A percentile compares a stretch with the other conserved stretches of the same genome.
Conservation (phyloP, 2,329 filamentous ascomycete genomes). For the Claviceps cyperi region DNA sequence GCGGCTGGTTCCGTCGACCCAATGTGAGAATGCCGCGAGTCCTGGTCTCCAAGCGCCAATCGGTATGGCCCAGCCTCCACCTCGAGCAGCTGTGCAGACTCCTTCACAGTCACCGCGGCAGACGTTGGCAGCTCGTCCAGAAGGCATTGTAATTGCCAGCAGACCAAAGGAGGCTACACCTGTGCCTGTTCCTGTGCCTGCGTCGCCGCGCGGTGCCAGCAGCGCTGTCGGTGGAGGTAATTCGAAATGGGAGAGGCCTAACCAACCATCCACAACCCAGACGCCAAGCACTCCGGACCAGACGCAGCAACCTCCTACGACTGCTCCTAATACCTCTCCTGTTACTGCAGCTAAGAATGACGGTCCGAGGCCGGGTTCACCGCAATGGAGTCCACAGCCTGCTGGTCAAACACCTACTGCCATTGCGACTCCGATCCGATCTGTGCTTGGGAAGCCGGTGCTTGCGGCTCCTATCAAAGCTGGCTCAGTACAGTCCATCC, state of each 20-base stretch:
- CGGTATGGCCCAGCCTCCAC: conserved; percentile 17
- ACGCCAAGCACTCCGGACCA: conserved; percentile 6
- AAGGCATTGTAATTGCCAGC: conserved; percentile 10
- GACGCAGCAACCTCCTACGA: conserved; percentile 6
- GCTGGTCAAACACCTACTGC: neutral
- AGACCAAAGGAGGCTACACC: conserved; percentile 16
- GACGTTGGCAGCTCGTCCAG: conserved; percentile 20
- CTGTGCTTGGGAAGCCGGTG: conserved; percentile 15
- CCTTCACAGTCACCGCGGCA: conserved; percentile 18
- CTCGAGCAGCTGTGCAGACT: conserved; percentile 18
- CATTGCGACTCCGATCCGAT: conserved; percentile 8
- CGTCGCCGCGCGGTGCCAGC: neutral
- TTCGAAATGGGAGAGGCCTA: conserved; percentile 29
- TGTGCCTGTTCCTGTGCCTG: conserved; percentile 5
- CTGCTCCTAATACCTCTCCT: neutral
- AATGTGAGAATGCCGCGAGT: conserved; percentile 14
- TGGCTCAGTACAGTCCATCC: conserved; percentile 21
- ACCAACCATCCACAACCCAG: conserved; percentile 19
- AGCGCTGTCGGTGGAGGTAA: neutral
- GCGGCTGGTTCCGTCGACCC: conserved; percentile 16
- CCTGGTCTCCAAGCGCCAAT: conserved; percentile 24
- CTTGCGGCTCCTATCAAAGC: conserved; percentile 21
- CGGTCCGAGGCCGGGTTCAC: neutral
- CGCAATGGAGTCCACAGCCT: conserved; percentile 5
- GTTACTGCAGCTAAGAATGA: neutral